These are phyloP conservation scores for Macrolepiota albuminosa DNA, from an alignment of 768 basidiomycete species.

Conservation along the genomic window DNA sequence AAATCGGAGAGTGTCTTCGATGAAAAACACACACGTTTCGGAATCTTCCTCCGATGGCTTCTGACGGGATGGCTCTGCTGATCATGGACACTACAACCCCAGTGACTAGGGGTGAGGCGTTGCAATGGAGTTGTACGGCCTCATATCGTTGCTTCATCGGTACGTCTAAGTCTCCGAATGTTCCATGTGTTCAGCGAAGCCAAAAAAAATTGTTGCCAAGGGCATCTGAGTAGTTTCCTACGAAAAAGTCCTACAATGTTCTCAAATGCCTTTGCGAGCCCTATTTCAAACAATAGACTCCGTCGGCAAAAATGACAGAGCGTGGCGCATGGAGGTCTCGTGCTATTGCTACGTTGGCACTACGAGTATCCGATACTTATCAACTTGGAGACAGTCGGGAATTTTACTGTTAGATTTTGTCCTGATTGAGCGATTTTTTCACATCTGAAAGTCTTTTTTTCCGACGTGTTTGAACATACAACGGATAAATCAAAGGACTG, in stretches of 20 bases:
- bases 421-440: not conserved
- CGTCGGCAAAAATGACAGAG: not conserved
- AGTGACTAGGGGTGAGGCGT: not conserved
- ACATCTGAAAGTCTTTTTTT: not conserved
- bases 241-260: not conserved
- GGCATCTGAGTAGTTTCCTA: not conserved
- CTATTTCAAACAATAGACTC: not conserved
- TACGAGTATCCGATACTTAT: not conserved
- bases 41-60: not conserved
- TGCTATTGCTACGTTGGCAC: not conserved
- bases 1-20: not conserved
- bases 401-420: not conserved
- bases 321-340: not conserved
- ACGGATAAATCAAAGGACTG: not conserved
- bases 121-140: not conserved
- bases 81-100: not conserved
- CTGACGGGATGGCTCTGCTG: not conserved
- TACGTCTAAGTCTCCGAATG: not conserved
- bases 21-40: not conserved
- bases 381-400: not conserved
- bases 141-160: not conserved
- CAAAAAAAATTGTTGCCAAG: not conserved
- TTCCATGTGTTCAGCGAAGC: not conserved
- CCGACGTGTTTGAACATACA: not conserved
- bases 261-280: not conserved